phyloP scores from a whole-genome alignment of 169 alveolate species.

The Cryptosporidium canis region DNA sequence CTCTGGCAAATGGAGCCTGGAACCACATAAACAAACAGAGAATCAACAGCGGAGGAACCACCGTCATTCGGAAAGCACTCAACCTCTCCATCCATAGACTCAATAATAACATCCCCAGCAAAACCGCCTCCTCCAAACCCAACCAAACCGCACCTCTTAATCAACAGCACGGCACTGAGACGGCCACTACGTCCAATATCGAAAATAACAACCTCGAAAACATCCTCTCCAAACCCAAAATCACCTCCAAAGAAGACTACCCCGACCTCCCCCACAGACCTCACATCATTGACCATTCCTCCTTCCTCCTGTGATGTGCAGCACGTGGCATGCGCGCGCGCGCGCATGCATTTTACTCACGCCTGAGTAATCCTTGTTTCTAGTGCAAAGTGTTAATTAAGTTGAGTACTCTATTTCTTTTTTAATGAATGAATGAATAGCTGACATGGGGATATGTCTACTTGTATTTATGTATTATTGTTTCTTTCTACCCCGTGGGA shows the following conservation, averaged over 20 bases:
- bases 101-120: background rate
- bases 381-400: background rate
- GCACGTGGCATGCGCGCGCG: background rate
- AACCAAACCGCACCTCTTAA: background rate
- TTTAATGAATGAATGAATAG: too few species aligned
- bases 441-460: too few species aligned
- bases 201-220: slow-evolving; percentile 3
- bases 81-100: slow-evolving; percentile 50
- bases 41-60: slow-evolving; percentile 56
- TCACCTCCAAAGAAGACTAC: slow-evolving; percentile 4
- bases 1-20: slow-evolving; percentile 65
- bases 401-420: too few species aligned
- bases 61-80: slow-evolving; percentile 62
- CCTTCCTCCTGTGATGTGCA: background rate
- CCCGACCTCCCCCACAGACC: background rate
- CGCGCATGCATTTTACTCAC: background rate
- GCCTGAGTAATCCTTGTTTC: background rate
- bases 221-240: background rate
- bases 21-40: slow-evolving; percentile 68
- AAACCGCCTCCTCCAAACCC: background rate
- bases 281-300: background rate
- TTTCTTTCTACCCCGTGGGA: too few species aligned
- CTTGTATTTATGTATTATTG: background rate
- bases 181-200: background rate
- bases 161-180: background rate